phyloP scores from a whole-genome alignment of 2,329 filamentous ascomycete genomes.

The Pezicula radicicola region DNA sequence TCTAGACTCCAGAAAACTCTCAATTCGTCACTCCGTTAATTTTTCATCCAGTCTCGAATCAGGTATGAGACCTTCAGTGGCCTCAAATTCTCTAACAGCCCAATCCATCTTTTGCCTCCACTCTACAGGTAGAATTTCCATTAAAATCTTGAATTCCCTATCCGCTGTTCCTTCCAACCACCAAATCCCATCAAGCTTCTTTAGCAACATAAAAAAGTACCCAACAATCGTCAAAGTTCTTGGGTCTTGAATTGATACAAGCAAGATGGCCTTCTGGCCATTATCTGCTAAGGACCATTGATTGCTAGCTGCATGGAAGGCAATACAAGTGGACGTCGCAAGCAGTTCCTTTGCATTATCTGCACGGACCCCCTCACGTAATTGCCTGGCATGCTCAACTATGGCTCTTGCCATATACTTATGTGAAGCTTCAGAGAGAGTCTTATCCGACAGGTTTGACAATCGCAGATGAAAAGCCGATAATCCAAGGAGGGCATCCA shows the following conservation, averaged over 20 bases:
- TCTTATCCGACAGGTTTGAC: conserved; percentile 48
- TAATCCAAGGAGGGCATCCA: conserved; percentile 59
- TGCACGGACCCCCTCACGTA: conserved; percentile 53
- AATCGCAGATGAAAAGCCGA: conserved; percentile 59
- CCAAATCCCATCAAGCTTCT: conserved; percentile 60
- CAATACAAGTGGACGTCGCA: conserved; percentile 56
- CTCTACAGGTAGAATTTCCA: conserved; percentile 13
- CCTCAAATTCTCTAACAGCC: conserved; percentile 9
- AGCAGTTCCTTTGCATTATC: conserved; percentile 59
- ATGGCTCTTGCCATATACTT: conserved; percentile 60
- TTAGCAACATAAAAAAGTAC: conserved; percentile 64
- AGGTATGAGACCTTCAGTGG: too few species aligned
- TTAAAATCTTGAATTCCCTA: conserved; percentile 55
- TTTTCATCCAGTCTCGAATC: too few species aligned
- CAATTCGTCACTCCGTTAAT: too few species aligned
- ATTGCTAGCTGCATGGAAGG: conserved; percentile 59
- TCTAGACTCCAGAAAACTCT: too few species aligned
- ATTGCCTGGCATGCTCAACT: conserved; percentile 50
- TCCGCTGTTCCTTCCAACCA: conserved; percentile 65
- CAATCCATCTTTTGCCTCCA: conserved; percentile 17
- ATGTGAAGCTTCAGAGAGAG: conserved; percentile 55
- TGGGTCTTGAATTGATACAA: conserved; percentile 54
- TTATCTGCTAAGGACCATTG: conserved; percentile 63
- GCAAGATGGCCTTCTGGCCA: conserved; percentile 54
- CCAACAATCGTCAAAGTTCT: conserved; percentile 62